These are phyloP conservation scores for Exophiala aquamarina DNA, from an alignment of 2,329 filamentous ascomycete genomes.

Conservation along the genomic window DNA sequence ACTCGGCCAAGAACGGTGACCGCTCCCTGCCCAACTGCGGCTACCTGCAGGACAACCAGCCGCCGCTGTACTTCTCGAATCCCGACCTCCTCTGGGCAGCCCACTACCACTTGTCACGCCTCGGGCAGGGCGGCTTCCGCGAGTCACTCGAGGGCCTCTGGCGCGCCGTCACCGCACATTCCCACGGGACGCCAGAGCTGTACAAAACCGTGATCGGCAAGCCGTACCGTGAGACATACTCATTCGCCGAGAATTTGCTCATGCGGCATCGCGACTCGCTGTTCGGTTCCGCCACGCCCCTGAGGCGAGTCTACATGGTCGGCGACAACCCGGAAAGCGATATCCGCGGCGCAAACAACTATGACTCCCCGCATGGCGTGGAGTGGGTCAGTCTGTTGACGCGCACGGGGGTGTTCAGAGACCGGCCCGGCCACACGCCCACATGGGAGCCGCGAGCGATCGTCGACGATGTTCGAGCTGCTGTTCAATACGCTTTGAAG, in stretches of 20 bases:
- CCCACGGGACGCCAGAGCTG: constrained; percentile 11
- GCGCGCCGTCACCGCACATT: constrained; percentile 60
- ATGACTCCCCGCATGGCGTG: constrained; percentile 64
- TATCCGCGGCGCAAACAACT: constrained; percentile 82
- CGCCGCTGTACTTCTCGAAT: constrained; percentile 83
- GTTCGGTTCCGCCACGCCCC: constrained; percentile 42
- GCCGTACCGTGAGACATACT: constrained; percentile 74
- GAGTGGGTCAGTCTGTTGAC: constrained; percentile 56
- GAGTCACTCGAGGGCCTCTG: constrained; percentile 79
- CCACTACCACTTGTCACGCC: constrained; percentile 76
- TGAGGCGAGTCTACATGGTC: constrained; percentile 87
- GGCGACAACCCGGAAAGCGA: constrained; percentile 89
- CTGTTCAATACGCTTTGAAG: constrained; percentile 73
- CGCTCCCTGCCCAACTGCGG: constrained; percentile 65
- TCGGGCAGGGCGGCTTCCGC: constrained; percentile 90
- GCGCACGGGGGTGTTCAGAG: constrained; percentile 71
- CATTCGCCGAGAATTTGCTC: constrained; percentile 77
- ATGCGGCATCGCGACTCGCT: constrained; percentile 55
- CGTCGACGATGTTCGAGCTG: constrained; percentile 72
- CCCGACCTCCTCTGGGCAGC: constrained; percentile 88
- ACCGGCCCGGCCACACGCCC: constrained; percentile 53
- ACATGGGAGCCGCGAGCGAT: constrained; percentile 63
- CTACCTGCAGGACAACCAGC: constrained; percentile 81
- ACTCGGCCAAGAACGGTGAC: constrained; percentile 70
- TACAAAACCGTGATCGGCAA: constrained; percentile 70